phyloP scores from a whole-genome alignment of 1,284 basidiomycete genomes.

The Trichosporon sp. region DNA sequence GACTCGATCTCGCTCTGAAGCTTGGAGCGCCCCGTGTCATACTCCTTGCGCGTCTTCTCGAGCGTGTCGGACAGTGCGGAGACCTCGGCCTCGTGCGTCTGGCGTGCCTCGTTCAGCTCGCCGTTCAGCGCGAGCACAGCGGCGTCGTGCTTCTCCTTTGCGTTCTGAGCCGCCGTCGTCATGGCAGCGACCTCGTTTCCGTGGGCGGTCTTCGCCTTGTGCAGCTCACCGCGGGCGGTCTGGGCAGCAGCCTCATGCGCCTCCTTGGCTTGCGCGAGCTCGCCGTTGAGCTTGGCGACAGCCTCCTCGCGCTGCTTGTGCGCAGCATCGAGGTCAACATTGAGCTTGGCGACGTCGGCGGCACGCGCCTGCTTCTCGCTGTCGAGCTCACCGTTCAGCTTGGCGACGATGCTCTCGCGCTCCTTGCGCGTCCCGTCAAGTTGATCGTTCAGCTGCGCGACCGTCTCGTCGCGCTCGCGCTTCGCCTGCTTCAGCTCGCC shows the following conservation, averaged over 20 bases:
- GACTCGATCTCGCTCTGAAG: constrained; percentile 9
- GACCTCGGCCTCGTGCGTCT: constrained; percentile 19
- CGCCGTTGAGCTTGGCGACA: background rate
- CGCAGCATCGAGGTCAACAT: constrained; percentile 8
- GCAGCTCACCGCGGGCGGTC: constrained; percentile 21
- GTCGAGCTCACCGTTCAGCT: constrained; percentile 26
- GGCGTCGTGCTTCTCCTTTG: constrained; percentile 21
- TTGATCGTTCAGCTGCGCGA: constrained; percentile 22
- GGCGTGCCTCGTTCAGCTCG: constrained; percentile 14
- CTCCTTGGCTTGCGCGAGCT: constrained; percentile 22
- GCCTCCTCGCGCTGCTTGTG: constrained; percentile 21
- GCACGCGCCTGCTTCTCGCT: constrained; percentile 13
- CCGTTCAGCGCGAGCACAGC: constrained; percentile 9
- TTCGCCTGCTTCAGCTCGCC: constrained; percentile 18
- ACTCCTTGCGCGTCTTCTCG: constrained; percentile 22
- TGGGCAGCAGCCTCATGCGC: constrained; percentile 19
- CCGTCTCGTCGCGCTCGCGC: constrained; percentile 18
- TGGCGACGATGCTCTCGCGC: constrained; percentile 23
- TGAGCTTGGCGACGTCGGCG: constrained; percentile 46
- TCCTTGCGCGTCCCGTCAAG: constrained; percentile 22
- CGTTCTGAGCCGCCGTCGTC: constrained; percentile 19
- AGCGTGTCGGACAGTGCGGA: constrained; percentile 3
- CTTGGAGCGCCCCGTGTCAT: constrained; percentile 18
- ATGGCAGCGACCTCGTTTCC: constrained; percentile 6
- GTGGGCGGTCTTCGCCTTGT: constrained; percentile 18